These are phyloP conservation scores for Xanthoconium stramineum DNA, from an alignment of 768 basidiomycete genomes.

Conservation along the genomic window DNA sequence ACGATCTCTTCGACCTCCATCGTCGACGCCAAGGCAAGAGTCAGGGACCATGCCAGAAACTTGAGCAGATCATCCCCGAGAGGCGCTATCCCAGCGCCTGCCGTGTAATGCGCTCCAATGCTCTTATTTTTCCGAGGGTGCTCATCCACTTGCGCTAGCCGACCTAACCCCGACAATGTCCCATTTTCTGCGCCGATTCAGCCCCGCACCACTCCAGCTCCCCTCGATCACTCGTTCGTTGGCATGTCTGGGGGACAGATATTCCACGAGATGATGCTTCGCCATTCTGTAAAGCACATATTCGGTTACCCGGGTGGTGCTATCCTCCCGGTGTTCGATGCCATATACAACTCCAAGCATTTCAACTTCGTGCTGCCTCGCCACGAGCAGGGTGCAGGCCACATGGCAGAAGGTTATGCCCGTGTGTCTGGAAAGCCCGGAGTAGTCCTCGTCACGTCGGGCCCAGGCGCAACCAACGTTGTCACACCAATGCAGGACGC, in stretches of 20 bases:
- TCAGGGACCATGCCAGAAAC: conserved; percentile 71
- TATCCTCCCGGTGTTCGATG: conserved; percentile 99
- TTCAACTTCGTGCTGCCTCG: conserved; percentile 95
- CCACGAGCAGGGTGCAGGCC: conserved; percentile 97
- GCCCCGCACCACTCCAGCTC: conserved; percentile 43
- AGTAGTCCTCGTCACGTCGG: conserved; percentile 96
- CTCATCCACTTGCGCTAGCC: conserved; percentile 54
- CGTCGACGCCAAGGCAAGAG: conserved; percentile 77
- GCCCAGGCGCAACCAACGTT: conserved; percentile 97
- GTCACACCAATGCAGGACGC: conserved; percentile 99
- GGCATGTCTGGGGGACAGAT: conserved; percentile 96
- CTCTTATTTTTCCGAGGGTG: neutral
- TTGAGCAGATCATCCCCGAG: conserved; percentile 66
- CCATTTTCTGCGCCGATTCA: conserved; percentile 34
- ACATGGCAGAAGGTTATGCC: conserved; percentile 99
- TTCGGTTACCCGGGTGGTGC: conserved; percentile 99
- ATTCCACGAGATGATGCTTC: conserved; percentile 99
- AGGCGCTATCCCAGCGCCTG: conserved; percentile 58
- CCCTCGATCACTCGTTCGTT: conserved; percentile 80
- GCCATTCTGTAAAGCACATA: conserved; percentile 93
- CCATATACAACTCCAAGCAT: conserved; percentile 93
- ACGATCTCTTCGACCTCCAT: conserved; percentile 52
- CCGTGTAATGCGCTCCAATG: conserved; percentile 45
- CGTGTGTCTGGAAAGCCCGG: conserved; percentile 97
- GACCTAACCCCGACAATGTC: conserved; percentile 39